Evolutionary conservation across 495 filamentous ascomycete genomes (phyloP).

Genomic region (Podospora fimiseda): DNA sequence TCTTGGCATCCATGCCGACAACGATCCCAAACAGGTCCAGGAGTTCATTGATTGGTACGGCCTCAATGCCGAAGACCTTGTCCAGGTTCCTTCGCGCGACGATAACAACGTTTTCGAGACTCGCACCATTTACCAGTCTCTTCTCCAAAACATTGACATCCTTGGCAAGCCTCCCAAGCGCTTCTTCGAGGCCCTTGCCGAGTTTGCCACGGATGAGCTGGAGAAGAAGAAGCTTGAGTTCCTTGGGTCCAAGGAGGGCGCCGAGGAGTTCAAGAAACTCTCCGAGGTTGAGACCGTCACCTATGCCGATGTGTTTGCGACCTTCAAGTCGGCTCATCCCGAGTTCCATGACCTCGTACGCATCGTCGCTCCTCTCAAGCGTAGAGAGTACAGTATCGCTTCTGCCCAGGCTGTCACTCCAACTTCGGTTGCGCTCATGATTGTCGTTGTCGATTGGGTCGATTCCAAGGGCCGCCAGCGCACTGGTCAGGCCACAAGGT

Average conservation of each 20-base stretch:
- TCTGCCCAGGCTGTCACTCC: conserved; percentile 91
- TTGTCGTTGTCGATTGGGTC: conserved; percentile 94
- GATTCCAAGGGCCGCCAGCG: conserved; percentile 82
- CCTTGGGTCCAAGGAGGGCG: conserved; percentile 75
- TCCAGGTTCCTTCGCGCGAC: conserved; percentile 86
- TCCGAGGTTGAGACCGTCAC: conserved; percentile 90
- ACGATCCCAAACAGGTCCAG: conserved; percentile 68
- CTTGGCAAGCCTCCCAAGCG: conserved; percentile 94
- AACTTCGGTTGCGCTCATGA: conserved; percentile 82
- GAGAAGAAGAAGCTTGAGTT: conserved; percentile 75
- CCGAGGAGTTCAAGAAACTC: conserved; percentile 89
- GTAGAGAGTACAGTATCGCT: conserved; percentile 95
- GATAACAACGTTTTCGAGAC: conserved; percentile 71
- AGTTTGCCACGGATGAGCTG: conserved; percentile 73
- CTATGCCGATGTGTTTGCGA: conserved; percentile 82
- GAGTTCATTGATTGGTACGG: conserved; percentile 89
- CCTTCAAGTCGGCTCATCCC: conserved; percentile 84
- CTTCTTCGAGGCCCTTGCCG: conserved; percentile 89
- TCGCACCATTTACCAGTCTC: conserved; percentile 86
- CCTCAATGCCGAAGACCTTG: conserved; percentile 71
- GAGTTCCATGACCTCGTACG: conserved; percentile 84
- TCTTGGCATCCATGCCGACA: conserved; percentile 94
- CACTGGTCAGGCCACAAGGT: conserved; percentile 87
- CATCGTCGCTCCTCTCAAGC: conserved; percentile 87
- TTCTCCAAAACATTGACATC: conserved; percentile 92